Evolutionary conservation across 1,284 basidiomycete genomes (phyloP).

Genomic region (Caloboletus firmus): DNA sequence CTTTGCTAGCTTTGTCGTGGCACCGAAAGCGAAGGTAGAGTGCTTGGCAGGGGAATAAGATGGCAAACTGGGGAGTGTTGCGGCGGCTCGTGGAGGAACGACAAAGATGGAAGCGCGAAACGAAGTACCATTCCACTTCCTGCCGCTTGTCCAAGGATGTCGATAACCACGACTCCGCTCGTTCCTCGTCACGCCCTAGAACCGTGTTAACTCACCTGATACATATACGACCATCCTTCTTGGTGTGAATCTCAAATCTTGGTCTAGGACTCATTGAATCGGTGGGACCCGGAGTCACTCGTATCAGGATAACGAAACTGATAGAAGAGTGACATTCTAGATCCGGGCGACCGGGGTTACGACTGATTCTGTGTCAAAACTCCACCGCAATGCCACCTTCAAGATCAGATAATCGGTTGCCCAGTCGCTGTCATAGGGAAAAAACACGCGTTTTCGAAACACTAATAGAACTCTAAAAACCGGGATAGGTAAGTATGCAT

Average conservation of each 20-base stretch:
- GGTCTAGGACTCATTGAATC: neutral
- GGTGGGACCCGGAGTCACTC: neutral
- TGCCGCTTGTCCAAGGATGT: neutral
- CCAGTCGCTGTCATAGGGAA: neutral
- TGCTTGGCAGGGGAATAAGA: neutral
- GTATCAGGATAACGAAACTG: conserved; percentile 2
- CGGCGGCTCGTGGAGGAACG: neutral
- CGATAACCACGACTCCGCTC: conserved; percentile 4
- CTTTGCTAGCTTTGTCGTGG: neutral
- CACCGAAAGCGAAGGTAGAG: neutral
- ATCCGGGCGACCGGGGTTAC: conserved; percentile 1
- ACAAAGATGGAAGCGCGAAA: conserved; percentile 1
- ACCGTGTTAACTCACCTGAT: conserved; percentile 12
- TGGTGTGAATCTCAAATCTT: neutral
- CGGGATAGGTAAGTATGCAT: neutral
- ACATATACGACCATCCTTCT: neutral
- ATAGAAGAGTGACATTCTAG: neutral
- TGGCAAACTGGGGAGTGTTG: neutral
- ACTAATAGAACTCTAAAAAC: conserved; percentile 15
- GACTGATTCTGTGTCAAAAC: neutral
- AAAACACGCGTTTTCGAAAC: neutral
- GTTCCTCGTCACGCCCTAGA: conserved; percentile 26
- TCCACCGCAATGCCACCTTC: conserved; percentile 8
- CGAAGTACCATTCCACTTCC: neutral
- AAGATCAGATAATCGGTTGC: neutral